These are phyloP conservation scores for Rhipidocladum racemiflorum DNA, from an alignment of 176 grass and related monocot species.

Conservation along the genomic window DNA sequence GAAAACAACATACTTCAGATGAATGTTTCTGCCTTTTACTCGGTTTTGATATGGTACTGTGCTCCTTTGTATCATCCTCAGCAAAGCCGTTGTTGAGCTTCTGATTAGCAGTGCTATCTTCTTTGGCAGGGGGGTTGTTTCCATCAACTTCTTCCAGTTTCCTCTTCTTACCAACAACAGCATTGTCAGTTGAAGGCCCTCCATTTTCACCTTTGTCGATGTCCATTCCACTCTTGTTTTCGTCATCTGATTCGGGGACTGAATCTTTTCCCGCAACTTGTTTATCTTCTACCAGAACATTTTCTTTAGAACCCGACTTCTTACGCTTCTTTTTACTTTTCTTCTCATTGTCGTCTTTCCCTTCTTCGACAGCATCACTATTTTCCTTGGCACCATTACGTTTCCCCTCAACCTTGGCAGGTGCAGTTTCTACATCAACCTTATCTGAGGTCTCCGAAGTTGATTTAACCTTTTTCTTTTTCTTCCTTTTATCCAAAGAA, in stretches of 20 bases:
- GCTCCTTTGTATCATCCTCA: constrained; percentile 32
- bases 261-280: constrained; percentile 32
- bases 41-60: too few relatives aligned
- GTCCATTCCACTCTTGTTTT: constrained; percentile 40
- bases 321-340: constrained; percentile 53
- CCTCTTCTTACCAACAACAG: constrained; percentile 46
- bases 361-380: constrained; percentile 19
- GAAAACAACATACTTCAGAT: constrained; percentile 51
- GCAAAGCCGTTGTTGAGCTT: constrained; percentile 28
- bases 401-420: not conserved
- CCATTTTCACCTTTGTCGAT: constrained; percentile 31
- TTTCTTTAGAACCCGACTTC: constrained; percentile 51
- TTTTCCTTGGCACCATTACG: constrained; percentile 11
- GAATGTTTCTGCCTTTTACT: constrained; percentile 64
- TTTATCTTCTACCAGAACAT: constrained; percentile 37
- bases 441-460: constrained; percentile 28
- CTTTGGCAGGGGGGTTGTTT: constrained; percentile 20
- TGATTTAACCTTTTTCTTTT: constrained; percentile 62
- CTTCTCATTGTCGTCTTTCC: constrained; percentile 20
- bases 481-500: constrained; percentile 48
- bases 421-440: constrained; percentile 11
- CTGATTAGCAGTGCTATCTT: constrained; percentile 27
- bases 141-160: constrained; percentile 48
- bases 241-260: constrained; percentile 25
- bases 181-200: constrained; percentile 29